Base-by-base conservation (phyloP, 1,139 yeast species). In the Pichia sp. region DNA sequence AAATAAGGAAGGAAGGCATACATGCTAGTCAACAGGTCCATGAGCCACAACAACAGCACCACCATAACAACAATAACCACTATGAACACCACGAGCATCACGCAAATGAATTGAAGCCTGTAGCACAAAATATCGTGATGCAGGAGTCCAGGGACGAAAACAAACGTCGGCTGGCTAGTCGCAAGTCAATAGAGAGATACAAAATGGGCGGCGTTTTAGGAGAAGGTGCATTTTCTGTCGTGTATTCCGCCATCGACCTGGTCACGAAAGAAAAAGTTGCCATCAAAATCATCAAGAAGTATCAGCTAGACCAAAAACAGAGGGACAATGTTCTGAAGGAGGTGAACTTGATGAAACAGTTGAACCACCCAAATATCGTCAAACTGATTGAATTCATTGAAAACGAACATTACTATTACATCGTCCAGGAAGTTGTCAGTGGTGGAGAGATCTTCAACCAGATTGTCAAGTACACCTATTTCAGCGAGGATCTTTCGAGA, bases 181-280 rank as follows among this genome's bases (percentile, higher is more conserved):
- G 79, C 58, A 80, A 78, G 28, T 78, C 79, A 1, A 67, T 79
- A 28, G 79, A 76, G 26, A 60, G 73, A 30, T 82, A 76, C 63
- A 64, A 67, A 46, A 69, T 79, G 47, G 56, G 74, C 53, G 78
- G 74, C 23, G 75, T 74, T 54, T 70, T 85, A 12, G 91, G 91
- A 1, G 93, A 87, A 66, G 98, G 98, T 16, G 98, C 98, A 0
- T 91, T 91, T 66, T 87, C 96, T 3, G 78, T 81, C 23, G 98
- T 91, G 5, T 90, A 83, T 69, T 81, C 81, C 61, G 97, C 96
- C 0, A 60, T 72, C 37, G 82, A 84, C 61, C 55, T 66, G 4
- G 60, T 61, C 10, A 73, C 79, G 1, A 72, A 75, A 19, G 76
- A 75, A 47, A 62, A 67, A 9, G 91, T 90, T 46, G 97, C 99